Evolutionary conservation across 2,329 filamentous ascomycete species (phyloP).

Genomic region (Ceratocystis huliohia): DNA sequence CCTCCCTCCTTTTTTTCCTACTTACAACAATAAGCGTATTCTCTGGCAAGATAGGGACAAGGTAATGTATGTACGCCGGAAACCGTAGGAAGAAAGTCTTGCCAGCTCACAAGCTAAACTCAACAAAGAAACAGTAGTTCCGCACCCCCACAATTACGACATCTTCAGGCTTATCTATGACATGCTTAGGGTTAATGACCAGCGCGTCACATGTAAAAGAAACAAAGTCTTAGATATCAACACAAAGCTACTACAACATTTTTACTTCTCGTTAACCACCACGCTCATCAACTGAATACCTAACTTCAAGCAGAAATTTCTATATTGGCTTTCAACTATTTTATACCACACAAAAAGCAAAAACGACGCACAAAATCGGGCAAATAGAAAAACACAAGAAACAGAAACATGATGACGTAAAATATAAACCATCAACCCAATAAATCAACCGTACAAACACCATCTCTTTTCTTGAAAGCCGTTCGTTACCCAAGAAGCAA

Average conservation of each 20-base stretch:
- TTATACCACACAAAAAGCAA: neutral
- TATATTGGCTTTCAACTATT: constrained; percentile 1
- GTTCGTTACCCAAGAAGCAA: neutral
- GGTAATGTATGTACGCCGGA: constrained; percentile 1
- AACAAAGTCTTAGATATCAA: too few species aligned
- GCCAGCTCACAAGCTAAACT: too few species aligned
- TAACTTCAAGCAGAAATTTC: neutral
- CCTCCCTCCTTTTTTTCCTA: neutral
- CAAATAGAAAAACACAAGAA: neutral
- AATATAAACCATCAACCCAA: constrained; percentile 1
- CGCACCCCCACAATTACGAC: neutral
- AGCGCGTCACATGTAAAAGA: neutral
- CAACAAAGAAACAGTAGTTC: too few species aligned
- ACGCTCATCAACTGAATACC: neutral
- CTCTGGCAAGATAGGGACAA: too few species aligned
- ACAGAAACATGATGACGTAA: neutral
- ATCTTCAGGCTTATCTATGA: neutral
- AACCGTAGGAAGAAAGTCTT: constrained; percentile 3
- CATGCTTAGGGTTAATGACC: neutral
- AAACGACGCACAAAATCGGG: too few species aligned
- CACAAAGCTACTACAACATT: neutral
- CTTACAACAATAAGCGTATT: neutral
- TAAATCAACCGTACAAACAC: constrained; percentile 1
- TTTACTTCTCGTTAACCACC: neutral
- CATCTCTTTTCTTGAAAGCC: neutral